phyloP scores from a whole-genome alignment of 176 grass and related monocot species.

The Avena insularis region DNA sequence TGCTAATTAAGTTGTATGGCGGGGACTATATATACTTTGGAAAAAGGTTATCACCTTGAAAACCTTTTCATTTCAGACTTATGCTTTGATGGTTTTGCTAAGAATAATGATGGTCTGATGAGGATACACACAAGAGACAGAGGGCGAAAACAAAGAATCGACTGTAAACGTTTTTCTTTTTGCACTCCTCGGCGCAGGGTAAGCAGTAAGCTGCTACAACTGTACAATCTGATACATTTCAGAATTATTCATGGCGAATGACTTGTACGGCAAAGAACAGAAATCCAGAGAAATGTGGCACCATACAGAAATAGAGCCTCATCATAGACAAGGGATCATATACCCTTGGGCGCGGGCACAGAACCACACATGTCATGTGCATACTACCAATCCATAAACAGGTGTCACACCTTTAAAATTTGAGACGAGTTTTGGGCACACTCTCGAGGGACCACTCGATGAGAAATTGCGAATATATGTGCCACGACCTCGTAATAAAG shows the following conservation, averaged over 20 bases:
- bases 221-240: neutral
- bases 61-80: neutral
- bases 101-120: neutral
- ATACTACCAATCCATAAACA: conserved; percentile 15
- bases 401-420: neutral
- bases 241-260: neutral
- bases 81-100: neutral
- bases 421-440: neutral
- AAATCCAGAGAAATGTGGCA: neutral
- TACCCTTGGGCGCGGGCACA: too few species aligned
- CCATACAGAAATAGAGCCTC: too few species aligned
- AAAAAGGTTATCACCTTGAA: neutral
- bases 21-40: neutral
- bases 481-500: neutral
- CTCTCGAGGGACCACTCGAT: neutral
- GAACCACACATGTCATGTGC: too few species aligned
- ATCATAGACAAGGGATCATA: too few species aligned
- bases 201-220: neutral
- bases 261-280: neutral
- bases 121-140: neutral
- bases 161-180: neutral
- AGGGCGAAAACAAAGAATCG: neutral
- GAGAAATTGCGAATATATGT: neutral
- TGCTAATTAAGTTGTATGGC: neutral
- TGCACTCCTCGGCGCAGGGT: neutral